Conservation (phyloP, 1,284 basidiomycete genomes). For the Leccinum pachyderme region DNA sequence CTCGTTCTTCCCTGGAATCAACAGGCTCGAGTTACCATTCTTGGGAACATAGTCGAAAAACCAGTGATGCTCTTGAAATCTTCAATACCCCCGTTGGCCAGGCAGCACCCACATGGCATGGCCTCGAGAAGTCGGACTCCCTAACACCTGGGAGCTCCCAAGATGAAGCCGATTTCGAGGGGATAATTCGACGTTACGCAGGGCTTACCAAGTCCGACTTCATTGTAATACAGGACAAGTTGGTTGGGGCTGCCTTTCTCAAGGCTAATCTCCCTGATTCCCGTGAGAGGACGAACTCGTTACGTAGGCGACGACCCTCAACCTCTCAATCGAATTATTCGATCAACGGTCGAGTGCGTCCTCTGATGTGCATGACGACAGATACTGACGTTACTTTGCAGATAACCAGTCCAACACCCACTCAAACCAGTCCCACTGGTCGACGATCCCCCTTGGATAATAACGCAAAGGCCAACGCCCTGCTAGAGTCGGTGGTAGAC, state of each 20-base stretch:
- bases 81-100: slow-evolving; percentile 48
- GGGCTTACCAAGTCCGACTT: slow-evolving; percentile 72
- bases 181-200: slow-evolving; percentile 56
- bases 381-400: slow-evolving; percentile 27
- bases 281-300: slow-evolving; percentile 55
- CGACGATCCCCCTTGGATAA: slow-evolving; percentile 42
- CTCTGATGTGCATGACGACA: slow-evolving; percentile 3
- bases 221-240: slow-evolving; percentile 65
- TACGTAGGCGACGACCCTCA: slow-evolving; percentile 68
- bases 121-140: slow-evolving; percentile 51
- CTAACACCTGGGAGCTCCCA: slow-evolving; percentile 47
- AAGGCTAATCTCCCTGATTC: slow-evolving; percentile 56
- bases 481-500: slow-evolving; percentile 66
- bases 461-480: slow-evolving; percentile 56
- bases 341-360: slow-evolving; percentile 51
- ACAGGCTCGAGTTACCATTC: slow-evolving; percentile 82
- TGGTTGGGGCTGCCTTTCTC: slow-evolving; percentile 57
- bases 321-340: slow-evolving; percentile 80
- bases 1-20: slow-evolving; percentile 73
- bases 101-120: slow-evolving; percentile 58
- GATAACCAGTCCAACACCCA: slow-evolving; percentile 53
- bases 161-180: slow-evolving; percentile 64
- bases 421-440: slow-evolving; percentile 26
- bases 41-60: slow-evolving; percentile 58
- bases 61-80: slow-evolving; percentile 49